These are phyloP conservation scores for Exophiala sp. DNA, from an alignment of 2,329 filamentous ascomycete species.

Conservation along the genomic window DNA sequence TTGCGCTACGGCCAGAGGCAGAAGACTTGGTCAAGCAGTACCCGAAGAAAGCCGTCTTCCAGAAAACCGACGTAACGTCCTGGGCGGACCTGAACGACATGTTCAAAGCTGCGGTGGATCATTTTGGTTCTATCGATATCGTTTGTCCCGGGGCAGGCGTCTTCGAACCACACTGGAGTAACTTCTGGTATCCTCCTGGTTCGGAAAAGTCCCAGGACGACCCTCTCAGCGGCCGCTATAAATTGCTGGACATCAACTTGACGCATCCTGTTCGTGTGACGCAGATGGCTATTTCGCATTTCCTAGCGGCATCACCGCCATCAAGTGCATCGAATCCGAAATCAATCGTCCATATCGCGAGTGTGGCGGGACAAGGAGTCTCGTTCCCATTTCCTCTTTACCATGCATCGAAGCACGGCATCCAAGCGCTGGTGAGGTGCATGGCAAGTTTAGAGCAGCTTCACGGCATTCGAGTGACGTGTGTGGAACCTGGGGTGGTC, in stretches of 20 bases:
- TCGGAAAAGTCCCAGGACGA: slow-evolving; percentile 41
- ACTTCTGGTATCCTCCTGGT: slow-evolving; percentile 51
- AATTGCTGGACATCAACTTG: slow-evolving; percentile 49
- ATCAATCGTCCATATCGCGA: slow-evolving; percentile 48
- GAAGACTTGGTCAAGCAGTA: slow-evolving; percentile 40
- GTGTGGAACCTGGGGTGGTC: slow-evolving; percentile 59
- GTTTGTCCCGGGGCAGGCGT: slow-evolving; percentile 48
- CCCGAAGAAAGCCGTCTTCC: slow-evolving; percentile 40
- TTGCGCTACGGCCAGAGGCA: slow-evolving; percentile 45
- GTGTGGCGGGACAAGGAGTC: slow-evolving; percentile 44
- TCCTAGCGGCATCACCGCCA: slow-evolving; percentile 35
- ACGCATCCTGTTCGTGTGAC: slow-evolving; percentile 52
- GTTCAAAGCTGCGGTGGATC: slow-evolving; percentile 47
- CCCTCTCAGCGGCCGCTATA: slow-evolving; percentile 40
- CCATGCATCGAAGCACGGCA: slow-evolving; percentile 47
- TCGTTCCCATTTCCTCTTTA: slow-evolving; percentile 45
- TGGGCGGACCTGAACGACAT: slow-evolving; percentile 50
- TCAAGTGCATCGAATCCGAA: slow-evolving; percentile 31
- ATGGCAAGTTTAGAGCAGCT: slow-evolving; percentile 47
- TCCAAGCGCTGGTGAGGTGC: slow-evolving; percentile 49
- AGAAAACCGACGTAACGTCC: slow-evolving; percentile 47
- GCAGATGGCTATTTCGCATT: slow-evolving; percentile 50
- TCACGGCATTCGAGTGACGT: slow-evolving; percentile 56
- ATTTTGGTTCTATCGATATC: slow-evolving; percentile 48
- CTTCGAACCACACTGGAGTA: slow-evolving; percentile 42